Evolutionary conservation across 2,329 filamentous ascomycete genomes (phyloP).

Genomic region (Botrytis tulipae): DNA sequence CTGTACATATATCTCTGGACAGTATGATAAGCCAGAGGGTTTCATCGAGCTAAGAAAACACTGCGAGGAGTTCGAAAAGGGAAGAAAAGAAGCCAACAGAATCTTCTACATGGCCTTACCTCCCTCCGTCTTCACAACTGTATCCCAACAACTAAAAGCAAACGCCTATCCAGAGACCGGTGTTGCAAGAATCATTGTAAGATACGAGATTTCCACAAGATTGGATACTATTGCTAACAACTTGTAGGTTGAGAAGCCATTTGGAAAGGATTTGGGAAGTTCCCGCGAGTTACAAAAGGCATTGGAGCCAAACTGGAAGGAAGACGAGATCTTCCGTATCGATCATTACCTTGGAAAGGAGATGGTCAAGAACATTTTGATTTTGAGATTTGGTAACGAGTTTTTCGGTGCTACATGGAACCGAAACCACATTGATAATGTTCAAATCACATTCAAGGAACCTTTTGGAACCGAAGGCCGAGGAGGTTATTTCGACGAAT

Average conservation of each 20-base stretch:
- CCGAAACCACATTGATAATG: constrained; percentile 97
- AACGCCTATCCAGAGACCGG: constrained; percentile 93
- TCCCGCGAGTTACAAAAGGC: constrained; percentile 94
- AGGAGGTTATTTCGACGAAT: constrained; percentile 98
- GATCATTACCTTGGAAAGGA: constrained; percentile 99
- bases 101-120: constrained; percentile 99
- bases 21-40: constrained; percentile 96
- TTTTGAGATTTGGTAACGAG: constrained; percentile 96
- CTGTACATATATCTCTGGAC: constrained; percentile 93
- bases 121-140: constrained; percentile 95
- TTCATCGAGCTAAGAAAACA: constrained; percentile 85
- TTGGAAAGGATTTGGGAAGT: constrained; percentile 93
- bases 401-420: constrained; percentile 99
- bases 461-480: constrained; percentile 97
- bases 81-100: constrained; percentile 78
- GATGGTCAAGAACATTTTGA: constrained; percentile 99
- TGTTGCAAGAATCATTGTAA: constrained; percentile 89
- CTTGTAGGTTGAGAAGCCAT: constrained; percentile 91
- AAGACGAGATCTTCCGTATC: constrained; percentile 98
- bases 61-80: constrained; percentile 80
- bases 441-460: constrained; percentile 99
- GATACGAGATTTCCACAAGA: constrained; percentile 38
- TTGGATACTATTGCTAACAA: constrained; percentile 24
- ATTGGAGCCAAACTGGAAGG: constrained; percentile 95
- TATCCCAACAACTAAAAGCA: constrained; percentile 94